Conservation (phyloP, 2,329 filamentous ascomycete species). For the Exophiala phaeomuriformis region DNA sequence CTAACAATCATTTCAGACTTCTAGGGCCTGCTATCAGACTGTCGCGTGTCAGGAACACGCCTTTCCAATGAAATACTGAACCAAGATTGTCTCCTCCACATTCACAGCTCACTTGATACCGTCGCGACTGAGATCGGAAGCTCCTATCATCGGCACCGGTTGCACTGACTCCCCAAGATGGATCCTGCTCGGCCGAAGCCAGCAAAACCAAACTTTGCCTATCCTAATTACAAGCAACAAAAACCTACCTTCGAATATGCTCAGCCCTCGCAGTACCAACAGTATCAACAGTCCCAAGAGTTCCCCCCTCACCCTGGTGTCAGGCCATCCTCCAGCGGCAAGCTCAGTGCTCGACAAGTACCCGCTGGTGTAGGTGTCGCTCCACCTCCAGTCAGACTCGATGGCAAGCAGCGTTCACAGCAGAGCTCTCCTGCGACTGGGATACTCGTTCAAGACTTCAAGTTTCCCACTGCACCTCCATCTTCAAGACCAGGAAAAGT, state of each 20-base stretch:
- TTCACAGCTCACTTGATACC: neutral
- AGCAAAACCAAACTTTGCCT: constrained; percentile 1
- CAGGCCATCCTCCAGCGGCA: constrained; percentile 16
- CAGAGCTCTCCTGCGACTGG: constrained; percentile 7
- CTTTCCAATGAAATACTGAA: neutral
- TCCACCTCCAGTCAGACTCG: constrained; percentile 16
- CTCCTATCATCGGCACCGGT: neutral
- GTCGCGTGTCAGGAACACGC: constrained; percentile 8
- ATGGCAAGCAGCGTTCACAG: constrained; percentile 4
- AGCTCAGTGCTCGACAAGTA: constrained; percentile 19
- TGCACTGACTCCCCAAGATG: neutral
- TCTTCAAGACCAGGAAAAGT: constrained; percentile 4
- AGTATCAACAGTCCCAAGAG: constrained; percentile 5
- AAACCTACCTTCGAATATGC: constrained; percentile 10
- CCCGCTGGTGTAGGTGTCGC: constrained; percentile 20
- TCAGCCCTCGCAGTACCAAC: constrained; percentile 20
- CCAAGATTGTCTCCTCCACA: neutral
- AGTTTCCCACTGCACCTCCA: constrained; percentile 17
- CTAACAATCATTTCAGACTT: neutral
- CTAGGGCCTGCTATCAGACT: neutral
- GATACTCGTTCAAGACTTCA: constrained; percentile 19
- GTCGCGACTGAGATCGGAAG: neutral
- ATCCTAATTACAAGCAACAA: constrained; percentile 12
- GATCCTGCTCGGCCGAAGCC: constrained; percentile 1
- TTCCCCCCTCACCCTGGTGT: constrained; percentile 22